phyloP scores from a whole-genome alignment of 306 rosid species.

The Pachyrhizus erosus region DNA sequence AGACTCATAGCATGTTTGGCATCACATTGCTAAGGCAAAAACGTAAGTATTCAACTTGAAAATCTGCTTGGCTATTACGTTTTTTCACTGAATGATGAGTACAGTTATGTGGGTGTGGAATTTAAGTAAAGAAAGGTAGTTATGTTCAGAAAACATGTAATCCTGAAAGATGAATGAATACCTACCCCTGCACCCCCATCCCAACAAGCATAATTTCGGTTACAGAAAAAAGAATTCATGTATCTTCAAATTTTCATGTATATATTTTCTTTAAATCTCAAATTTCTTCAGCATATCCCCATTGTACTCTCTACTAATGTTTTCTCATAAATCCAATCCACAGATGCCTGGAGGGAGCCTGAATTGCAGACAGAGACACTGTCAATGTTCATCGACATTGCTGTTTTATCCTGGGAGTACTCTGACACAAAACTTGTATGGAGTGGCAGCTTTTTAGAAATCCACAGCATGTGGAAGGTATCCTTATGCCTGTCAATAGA shows the following conservation, averaged over 20 bases:
- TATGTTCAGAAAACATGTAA: not conserved
- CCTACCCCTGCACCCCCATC: not conserved
- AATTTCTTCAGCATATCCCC: not conserved
- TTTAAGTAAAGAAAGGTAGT: not conserved
- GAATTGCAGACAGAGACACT: constrained; percentile 2
- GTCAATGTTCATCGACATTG: not conserved
- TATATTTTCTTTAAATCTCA: not conserved
- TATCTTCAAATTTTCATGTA: not conserved
- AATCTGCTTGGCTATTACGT: not conserved
- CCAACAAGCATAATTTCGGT: no score
- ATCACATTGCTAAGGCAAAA: no score
- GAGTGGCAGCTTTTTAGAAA: constrained; percentile 7
- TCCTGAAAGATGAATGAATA: constrained; percentile 6
- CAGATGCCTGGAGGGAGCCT: constrained; percentile 9
- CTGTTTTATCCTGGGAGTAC: not conserved
- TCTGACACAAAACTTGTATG: constrained; percentile 11
- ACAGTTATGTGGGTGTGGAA: not conserved
- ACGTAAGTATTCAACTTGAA: no score
- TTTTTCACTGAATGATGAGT: not conserved
- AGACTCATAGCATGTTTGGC: no score
- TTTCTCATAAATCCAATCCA: not conserved
- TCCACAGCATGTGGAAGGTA: constrained; percentile 8
- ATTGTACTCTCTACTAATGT: not conserved
- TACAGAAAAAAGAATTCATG: not conserved
- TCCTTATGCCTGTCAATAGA: not conserved